Base-by-base conservation (phyloP, 2,329 filamentous ascomycete species). In the Trichophyton schoenleinii region DNA sequence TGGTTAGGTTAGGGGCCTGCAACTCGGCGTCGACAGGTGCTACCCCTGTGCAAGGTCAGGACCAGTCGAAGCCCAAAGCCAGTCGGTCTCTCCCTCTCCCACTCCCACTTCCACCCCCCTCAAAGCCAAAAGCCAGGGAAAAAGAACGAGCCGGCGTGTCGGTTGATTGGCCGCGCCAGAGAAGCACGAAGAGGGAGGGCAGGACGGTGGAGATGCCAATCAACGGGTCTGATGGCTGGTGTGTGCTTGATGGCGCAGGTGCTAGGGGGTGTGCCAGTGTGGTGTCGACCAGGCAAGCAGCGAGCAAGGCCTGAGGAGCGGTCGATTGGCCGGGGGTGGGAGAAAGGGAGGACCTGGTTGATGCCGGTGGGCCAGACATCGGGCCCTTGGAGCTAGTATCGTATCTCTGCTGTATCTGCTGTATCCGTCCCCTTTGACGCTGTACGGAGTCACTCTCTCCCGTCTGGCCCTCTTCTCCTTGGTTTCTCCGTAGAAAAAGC, bases 291-390 rank as follows among this genome's bases (percentile, higher is more conserved):
- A 34, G 28, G 49, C 49, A 34, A 53, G 49, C 49, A 34, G 18
- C 48, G 22, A 34, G 13, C 22, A 53, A 53, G 22, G 49, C 49
- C 49, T 28, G 49, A n/a, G 22, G 22, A 53, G 22, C 49, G 49
- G 22, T 53, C 49, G 49, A 53, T 53, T 53, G 49, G 49, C 49
- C 49, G 49, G 49, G 49, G 49, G 22, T 34, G 46, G 41, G 41
- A 44, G 41, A 44, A 38, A 44, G 41, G n/a, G 20, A 52, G 46
- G 46, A 28, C 49, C 49, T 53, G 49, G 49, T 53, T 28, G 46
- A 53, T 53, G 49, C 49, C 22, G 18, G 46, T 52, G 49, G 49
- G 28, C 49, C 22, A 53, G 49, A n/a, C 46, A 52, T 22, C 22
- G 41, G 38, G 34, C 34, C 34, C 41, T 18, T 44, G 41, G 41